These are phyloP conservation scores for Elaeagnus macrophylla DNA, from an alignment of 306 rosid genomes.

Conservation along the genomic window DNA sequence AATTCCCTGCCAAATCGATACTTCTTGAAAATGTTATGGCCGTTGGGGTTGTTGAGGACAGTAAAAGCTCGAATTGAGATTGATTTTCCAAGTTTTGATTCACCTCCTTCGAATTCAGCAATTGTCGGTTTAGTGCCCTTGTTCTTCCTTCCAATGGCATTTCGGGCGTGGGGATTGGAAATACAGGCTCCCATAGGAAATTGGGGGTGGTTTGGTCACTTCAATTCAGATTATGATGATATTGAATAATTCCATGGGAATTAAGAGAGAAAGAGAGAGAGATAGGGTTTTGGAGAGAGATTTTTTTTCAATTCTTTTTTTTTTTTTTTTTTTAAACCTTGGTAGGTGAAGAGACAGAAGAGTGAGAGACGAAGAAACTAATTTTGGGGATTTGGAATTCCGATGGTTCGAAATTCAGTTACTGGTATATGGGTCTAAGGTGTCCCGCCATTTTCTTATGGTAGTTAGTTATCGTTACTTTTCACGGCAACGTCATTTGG, in stretches of 20 bases:
- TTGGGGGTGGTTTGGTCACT: not conserved
- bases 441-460: slow-evolving; percentile 64
- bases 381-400: slow-evolving; percentile 24
- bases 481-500: slow-evolving; percentile 1
- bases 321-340: not conserved
- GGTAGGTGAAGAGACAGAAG: slow-evolving; percentile 1
- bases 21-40: slow-evolving; percentile 35
- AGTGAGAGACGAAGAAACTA: slow-evolving; percentile 14
- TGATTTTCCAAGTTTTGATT: slow-evolving; percentile 9
- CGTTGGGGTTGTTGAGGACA: slow-evolving; percentile 38
- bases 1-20: slow-evolving; percentile 60
- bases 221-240: not conserved
- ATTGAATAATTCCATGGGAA: slow-evolving; percentile 29
- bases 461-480: slow-evolving; percentile 13
- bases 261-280: slow-evolving; percentile 15
- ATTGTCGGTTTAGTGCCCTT: slow-evolving; percentile 11
- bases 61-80: slow-evolving; percentile 3
- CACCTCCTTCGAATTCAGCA: not conserved
- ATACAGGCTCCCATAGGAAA: slow-evolving; percentile 88
- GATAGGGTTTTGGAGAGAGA: slow-evolving; percentile 9
- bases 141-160: slow-evolving; percentile 17
- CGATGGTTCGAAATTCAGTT: slow-evolving; percentile 9
- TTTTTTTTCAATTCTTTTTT: slow-evolving; percentile 14
- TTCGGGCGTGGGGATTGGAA: slow-evolving; percentile 32
- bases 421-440: slow-evolving; percentile 14